Evolutionary conservation across 305 asterid genomes (phyloP), one percentile per base, ranked within the genome.

Genomic region (Petunia hybrid): DNA sequence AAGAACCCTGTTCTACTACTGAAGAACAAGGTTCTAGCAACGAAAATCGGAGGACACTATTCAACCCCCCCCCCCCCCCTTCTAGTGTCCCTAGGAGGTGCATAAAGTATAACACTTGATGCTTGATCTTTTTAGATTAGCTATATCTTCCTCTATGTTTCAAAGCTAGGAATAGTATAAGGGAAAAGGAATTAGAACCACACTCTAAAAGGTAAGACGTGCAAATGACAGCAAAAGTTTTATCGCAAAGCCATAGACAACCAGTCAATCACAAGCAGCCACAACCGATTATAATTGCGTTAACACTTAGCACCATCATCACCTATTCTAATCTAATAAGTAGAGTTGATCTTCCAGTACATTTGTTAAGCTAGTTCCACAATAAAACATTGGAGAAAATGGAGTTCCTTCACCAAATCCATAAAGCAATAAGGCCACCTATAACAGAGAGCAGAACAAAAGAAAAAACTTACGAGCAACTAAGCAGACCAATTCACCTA

Each of bases 261-360:
- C 31, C 31, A 22, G 31, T 22, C 31, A 22, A 22, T 13, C 56
- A 9, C 55, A 48, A 8, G 13, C 45, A 73, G 63, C 42, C 31
- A 13, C 64, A 38, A 53, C 64, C 4, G 39, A 36, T 74, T 53
- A 53, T 74, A 46, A 43, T 73, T 53, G 79, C 48, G 38, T 74
- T 38, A 74, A 53, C 48, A 53, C 51, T 74, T 4, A 51, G 42
- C 63, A 69, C 76, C 76, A 69, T 43, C 76, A 69, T 69, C 76
- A 36, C 48, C 64, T 74, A 53, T 74, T 74, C 53, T 53, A 53
- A 74, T 74, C 79, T 74, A 74, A 22, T 64, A 74, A 14, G 64
- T 74, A 74, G 79, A 74, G 51, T 36, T 53, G 79, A 74, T 74
- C 64, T 74, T 51, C 64, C 79, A 53, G 64, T 74, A 79, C 82